Base-by-base conservation (phyloP, 106 monocot genomes). In the Dendrobium catenatum region DNA sequence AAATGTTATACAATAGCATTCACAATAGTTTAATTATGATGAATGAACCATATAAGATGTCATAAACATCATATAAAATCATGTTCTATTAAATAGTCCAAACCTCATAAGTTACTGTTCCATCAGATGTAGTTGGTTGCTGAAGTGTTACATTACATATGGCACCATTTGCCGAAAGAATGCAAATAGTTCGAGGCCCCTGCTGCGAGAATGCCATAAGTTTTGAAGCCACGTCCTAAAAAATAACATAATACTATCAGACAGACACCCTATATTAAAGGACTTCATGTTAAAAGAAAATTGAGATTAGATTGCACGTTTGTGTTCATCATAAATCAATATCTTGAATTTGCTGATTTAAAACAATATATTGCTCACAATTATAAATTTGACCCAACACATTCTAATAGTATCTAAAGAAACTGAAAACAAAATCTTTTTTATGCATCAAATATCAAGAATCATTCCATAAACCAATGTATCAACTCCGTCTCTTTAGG, bases 41-140 rank as follows among this genome's bases (percentile, higher is more conserved):
- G 13, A 70, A 70, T 1, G 15, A 70, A 16, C 70, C 15, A 11
- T 40, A 29, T 26, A 68, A 10, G 26, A 68, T 61, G 22, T 61
- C 11, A 29, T 31, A 70, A 16, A 70, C 37, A 70, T 70, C 31
- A 37, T 6, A 42, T 20, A 43, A 74, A 43, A 74, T 74, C 16
- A 74, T 8, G 44, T 19, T 42, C 16, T n/a, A n/a, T 44, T 44
- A 44, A 42, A 20, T 15, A 47, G 49, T 51, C 13, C 49, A 74
- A 72, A 83, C 78, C 83, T 83, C 83, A 56, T 83, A 72, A 51
- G 83, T 78, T 17, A 78, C 68, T 41, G 78, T 83, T 78, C 83
- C 78, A 78, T 68, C 77, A 78, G 83, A 83, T 11, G 70, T 41
- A 40, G 68, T 29, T 66, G 83, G 78, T 20, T 81, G 81, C 11